Percentiles rank a stretch among this genome's conserved stretches.
Conservation (phyloP, 2,329 filamentous ascomycete genomes). For the Colletotrichum simmondsii region DNA sequence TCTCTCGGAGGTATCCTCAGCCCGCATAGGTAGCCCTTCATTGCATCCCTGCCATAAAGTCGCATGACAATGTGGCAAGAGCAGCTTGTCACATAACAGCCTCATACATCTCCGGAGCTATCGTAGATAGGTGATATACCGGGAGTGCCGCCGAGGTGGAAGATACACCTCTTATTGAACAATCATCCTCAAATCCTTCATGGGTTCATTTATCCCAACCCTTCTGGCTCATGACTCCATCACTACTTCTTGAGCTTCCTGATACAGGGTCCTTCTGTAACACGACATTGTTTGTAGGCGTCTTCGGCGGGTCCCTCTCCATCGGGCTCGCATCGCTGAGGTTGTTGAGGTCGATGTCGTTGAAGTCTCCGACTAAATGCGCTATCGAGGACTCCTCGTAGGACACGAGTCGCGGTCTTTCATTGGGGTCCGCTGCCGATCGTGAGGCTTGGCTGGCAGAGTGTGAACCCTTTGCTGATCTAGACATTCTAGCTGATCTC, state of each 20-base stretch:
- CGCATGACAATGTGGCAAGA: neutral
- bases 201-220: neutral
- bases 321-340: neutral
- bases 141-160: neutral
- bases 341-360: constrained; percentile 10
- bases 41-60: neutral
- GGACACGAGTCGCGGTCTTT: neutral
- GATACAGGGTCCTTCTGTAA: neutral
- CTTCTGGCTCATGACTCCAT: neutral
- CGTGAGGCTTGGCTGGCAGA: neutral
- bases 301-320: neutral
- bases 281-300: neutral
- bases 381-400: constrained; percentile 27
- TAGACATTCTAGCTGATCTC: neutral
- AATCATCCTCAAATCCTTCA: neutral
- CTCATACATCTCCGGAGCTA: too few relatives aligned
- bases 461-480: constrained; percentile 4
- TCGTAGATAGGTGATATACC: neutral
- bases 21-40: neutral
- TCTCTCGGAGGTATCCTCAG: neutral
- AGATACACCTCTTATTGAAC: neutral
- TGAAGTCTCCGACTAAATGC: constrained; percentile 21
- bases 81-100: neutral
- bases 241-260: constrained; percentile 2
- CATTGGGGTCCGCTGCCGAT: neutral